Conservation (phyloP, 192 early-diverging fungal genomes). For the Backusella circina region DNA sequence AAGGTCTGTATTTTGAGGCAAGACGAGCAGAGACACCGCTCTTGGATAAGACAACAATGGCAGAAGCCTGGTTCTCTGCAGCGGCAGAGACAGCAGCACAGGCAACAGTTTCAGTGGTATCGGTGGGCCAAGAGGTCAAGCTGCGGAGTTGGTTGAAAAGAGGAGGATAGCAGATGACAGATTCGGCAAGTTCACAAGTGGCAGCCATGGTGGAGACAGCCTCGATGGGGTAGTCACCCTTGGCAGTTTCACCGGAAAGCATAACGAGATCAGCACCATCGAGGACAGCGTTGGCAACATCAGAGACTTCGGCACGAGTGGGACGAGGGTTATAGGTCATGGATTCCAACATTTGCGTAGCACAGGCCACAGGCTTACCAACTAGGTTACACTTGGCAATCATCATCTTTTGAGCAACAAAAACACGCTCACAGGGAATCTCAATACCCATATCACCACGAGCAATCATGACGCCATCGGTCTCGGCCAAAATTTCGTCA, state of each 20-base stretch:
- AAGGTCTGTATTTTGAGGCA: conserved; percentile 88
- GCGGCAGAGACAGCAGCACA: conserved; percentile 80
- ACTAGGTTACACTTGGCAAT: conserved; percentile 93
- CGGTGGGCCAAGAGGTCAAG: conserved; percentile 68
- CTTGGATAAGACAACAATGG: conserved; percentile 84
- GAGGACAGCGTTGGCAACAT: conserved; percentile 93
- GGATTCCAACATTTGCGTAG: conserved; percentile 95
- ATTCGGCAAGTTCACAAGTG: conserved; percentile 79
- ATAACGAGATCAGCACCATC: conserved; percentile 96
- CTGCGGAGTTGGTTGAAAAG: conserved; percentile 82
- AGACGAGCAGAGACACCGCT: conserved; percentile 80
- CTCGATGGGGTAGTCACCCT: conserved; percentile 80
- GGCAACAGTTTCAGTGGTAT: conserved; percentile 84
- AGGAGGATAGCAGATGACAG: conserved; percentile 85
- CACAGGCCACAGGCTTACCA: conserved; percentile 90
- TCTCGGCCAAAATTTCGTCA: conserved; percentile 88
- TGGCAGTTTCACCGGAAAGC: conserved; percentile 94
- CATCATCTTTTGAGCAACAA: conserved; percentile 94
- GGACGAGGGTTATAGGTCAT: conserved; percentile 95
- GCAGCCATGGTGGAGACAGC: conserved; percentile 74
- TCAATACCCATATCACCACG: conserved; percentile 94
- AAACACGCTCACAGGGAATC: conserved; percentile 87
- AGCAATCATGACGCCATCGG: conserved; percentile 95
- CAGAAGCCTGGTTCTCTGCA: conserved; percentile 72
- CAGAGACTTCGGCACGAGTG: conserved; percentile 92